Evolutionary conservation across 176 grass and related monocot genomes (phyloP), one percentile per base, ranked within the genome.

Genomic region (Canna indica): DNA sequence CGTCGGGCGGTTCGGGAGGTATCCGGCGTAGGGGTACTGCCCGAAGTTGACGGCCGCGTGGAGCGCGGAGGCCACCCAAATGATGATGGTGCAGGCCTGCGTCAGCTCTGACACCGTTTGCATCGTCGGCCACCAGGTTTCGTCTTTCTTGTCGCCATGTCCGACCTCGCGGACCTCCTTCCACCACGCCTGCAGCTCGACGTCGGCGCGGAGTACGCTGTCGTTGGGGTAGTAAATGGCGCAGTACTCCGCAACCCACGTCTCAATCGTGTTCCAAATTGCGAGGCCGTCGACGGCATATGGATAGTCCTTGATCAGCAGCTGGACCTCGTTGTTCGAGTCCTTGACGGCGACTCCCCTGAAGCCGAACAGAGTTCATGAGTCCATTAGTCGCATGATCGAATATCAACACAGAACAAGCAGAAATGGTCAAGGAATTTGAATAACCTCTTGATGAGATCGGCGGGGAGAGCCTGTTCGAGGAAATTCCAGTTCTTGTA

Each of bases 171-270:
- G 84, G 1, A 83, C 75, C 84, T 95, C 91, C 78, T 70, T 81
- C 87, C 87, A 95, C 91, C 91, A 95, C 47, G 67, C 81, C 66
- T 85, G 91, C 35, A 95, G 75, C 82, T 95, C 91, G 8, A 1
- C 29, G 79, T 95, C 91, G 61, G 28, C 69, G 0, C 20, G 7
- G 18, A 66, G 18, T 20, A 3, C 8, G 17, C 33, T 17, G 20
- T 66, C 63, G 63, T 66, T 0, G 33, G 63, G 63, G 31, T 66
- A 66, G 63, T 66, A 66, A 18, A 66, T 66, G 34, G 32, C 63
- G 63, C 63, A 66, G 63, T 66, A 66, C 20, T 66, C 63, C 30
- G 7, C 14, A 5, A 66, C 63, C 63, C 63, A 66, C 32, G 34
- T 36, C 63, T 66, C 16, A 34, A 66, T 66, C 7, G 63, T 18